Conservation (phyloP, 2,329 filamentous ascomycete genomes). For the Venturia nashicola region DNA sequence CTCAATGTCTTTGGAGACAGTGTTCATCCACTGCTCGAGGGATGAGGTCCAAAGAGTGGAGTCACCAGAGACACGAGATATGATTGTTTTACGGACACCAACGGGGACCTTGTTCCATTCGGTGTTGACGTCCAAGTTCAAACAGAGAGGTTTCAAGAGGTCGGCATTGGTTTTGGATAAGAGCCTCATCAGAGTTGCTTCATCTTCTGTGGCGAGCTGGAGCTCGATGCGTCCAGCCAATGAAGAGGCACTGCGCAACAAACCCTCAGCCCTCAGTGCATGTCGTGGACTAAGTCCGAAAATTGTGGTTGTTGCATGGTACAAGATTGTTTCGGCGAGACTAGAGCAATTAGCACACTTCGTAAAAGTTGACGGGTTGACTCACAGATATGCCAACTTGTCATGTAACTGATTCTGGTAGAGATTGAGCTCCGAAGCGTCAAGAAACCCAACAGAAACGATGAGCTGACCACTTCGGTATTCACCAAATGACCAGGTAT, state of each 20-base stretch:
- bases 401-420: neutral
- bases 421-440: neutral
- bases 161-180: neutral
- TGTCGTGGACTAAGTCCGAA: neutral
- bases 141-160: neutral
- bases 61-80: neutral
- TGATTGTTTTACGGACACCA: neutral
- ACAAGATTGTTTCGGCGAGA: neutral
- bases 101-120: neutral
- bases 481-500: neutral
- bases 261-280: neutral
- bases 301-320: neutral
- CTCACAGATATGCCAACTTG: constrained; percentile 3
- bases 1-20: neutral
- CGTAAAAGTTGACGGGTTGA: neutral
- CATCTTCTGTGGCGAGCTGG: neutral
- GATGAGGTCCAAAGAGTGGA: neutral
- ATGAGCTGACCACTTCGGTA: neutral
- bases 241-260: neutral
- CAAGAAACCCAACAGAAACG: neutral
- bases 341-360: neutral
- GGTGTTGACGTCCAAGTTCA: constrained; percentile 1
- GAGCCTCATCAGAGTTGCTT: neutral
- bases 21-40: neutral
- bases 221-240: neutral